Conservation (phyloP, 163 green algal genomes). For the Scenedesmus sp. region DNA sequence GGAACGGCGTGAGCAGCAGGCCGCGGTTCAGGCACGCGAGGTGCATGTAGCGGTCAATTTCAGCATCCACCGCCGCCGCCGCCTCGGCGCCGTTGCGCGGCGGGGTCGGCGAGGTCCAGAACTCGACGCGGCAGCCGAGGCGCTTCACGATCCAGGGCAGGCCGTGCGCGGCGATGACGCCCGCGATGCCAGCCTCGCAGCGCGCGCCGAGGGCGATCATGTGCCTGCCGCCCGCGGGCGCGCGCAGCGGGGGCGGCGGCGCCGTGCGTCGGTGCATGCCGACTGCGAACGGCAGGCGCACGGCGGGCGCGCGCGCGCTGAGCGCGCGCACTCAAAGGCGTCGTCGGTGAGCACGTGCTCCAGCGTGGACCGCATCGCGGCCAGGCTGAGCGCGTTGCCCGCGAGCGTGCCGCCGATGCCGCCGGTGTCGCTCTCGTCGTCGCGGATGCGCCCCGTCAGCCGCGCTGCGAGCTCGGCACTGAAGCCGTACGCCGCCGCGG, state of each 20-base stretch:
- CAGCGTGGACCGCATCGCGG: conserved; percentile 5
- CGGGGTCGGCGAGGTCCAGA: not conserved
- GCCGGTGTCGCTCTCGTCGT: conserved; percentile 12
- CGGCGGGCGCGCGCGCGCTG: too few species aligned
- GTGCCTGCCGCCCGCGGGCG: too few species aligned
- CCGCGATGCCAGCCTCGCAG: not conserved
- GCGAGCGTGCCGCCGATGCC: conserved; percentile 3
- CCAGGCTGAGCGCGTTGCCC: conserved; percentile 1
- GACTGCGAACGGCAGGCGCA: too few species aligned
- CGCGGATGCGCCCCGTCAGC: not conserved
- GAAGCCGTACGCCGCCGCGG: conserved; percentile 4
- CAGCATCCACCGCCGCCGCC: not conserved
- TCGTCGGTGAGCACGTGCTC: conserved; percentile 14
- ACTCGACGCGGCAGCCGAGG: conserved; percentile 18
- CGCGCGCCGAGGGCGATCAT: conserved; percentile 3
- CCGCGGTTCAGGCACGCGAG: conserved; percentile 17
- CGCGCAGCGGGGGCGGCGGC: too few species aligned
- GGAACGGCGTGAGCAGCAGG: conserved; percentile 23
- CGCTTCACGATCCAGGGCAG: conserved; percentile 14
- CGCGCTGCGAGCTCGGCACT: not conserved
- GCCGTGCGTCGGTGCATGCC: too few species aligned
- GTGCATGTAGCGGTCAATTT: conserved; percentile 10
- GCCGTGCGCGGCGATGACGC: not conserved
- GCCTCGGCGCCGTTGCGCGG: not conserved
- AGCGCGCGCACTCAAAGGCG: conserved; percentile 2